phyloP scores from a whole-genome alignment of 2,329 filamentous ascomycete genomes.

The Cadophora malorum region DNA sequence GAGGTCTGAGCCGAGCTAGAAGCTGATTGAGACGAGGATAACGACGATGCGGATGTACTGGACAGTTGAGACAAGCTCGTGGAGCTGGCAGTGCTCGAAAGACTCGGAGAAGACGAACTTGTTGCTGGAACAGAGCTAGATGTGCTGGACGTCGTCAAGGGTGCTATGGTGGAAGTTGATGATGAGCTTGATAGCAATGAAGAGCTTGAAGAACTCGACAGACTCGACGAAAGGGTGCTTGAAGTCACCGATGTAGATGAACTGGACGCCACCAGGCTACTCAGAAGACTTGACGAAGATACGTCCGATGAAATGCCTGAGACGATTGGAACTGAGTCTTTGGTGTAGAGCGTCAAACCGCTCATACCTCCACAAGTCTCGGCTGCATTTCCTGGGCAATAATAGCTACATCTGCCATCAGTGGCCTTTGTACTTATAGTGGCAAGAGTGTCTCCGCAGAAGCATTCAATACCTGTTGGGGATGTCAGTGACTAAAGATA shows the following conservation, averaged over 20 bases:
- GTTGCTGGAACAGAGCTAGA: not conserved
- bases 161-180: not conserved
- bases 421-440: not conserved
- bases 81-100: not conserved
- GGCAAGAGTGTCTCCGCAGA: not conserved
- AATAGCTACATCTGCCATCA: not conserved
- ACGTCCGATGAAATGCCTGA: not conserved
- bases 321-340: not conserved
- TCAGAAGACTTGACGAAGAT: not conserved
- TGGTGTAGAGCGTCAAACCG: not conserved
- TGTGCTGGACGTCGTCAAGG: not conserved
- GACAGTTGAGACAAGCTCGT: not conserved
- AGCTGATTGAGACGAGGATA: not conserved
- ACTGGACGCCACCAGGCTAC: not conserved
- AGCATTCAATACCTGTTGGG: not conserved
- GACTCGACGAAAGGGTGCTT: not conserved
- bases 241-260: not conserved
- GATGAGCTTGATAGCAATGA: not conserved
- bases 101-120: not conserved
- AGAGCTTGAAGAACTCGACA: not conserved
- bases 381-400: not conserved
- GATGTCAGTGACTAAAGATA: not conserved
- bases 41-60: not conserved
- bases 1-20: not conserved
- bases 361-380: not conserved